Base-by-base conservation (phyloP, 129 eudicot genomes). In the Chrysanthemum makinoi region DNA sequence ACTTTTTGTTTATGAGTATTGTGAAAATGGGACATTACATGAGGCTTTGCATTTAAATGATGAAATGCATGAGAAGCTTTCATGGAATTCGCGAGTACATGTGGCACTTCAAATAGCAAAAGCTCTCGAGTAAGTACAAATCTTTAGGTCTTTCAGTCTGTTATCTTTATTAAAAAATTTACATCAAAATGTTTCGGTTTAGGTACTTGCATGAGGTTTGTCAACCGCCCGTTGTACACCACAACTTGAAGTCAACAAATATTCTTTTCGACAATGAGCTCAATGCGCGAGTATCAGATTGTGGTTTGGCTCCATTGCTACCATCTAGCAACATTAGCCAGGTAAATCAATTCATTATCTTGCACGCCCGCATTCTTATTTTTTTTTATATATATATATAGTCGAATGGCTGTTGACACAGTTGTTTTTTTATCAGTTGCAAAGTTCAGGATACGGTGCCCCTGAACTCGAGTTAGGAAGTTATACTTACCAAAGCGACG, bases 151-250 rank as follows among this genome's bases (percentile, higher is more conserved):
- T 39, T 39, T 39, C 44, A 6, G 44, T 39, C 6, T 39, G 9
- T 5, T 39, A 39, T 6, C 9, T 39, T 6, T 1, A 39, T 39
- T 39, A n/a, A 39, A 6, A 39, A 1, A 39, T 39, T 6, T 6
- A 39, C 44, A 39, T 1, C 7, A 39, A 39, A 39, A 39, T 77
- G 53, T 44, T 69, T 69, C 3, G 14, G 9, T 46, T 15, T 72
- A 95, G 99, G 86, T 95, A 90, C 82, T 69, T 95, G 88, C 99
- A 95, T 65, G 97, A 95, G 84, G 78, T 71, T 53, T 86, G 89
- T 65, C 83, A 82, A 72, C 99, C 97, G 33, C 80, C 99, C 17
- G 70, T 90, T 48, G 83, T 86, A 66, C 97, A 95, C 77, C 81
- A 70, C 73, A 95, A 90, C 72, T 88, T 95, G 77, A 95, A 84